phyloP scores from a whole-genome alignment of 73 alveolate genomes.

The Paramecium caudatum region DNA sequence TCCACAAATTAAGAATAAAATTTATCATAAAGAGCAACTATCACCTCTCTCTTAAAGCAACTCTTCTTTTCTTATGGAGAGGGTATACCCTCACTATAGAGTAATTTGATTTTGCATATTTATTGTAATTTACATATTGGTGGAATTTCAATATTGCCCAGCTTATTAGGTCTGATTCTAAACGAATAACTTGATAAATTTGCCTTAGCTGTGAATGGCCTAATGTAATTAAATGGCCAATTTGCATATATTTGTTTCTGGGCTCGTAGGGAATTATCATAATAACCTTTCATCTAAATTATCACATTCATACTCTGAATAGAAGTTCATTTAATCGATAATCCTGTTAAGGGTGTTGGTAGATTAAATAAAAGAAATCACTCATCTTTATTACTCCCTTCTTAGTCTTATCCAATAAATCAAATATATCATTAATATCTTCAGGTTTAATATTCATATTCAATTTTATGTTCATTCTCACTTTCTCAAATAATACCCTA shows the following conservation, averaged over 20 bases:
- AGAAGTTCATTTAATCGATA: constrained; percentile 17
- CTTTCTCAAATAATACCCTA: constrained; percentile 18
- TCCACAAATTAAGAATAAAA: constrained; percentile 42
- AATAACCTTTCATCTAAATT: constrained; percentile 52
- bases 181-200: constrained; percentile 6
- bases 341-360: constrained; percentile 38
- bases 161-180: neutral
- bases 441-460: constrained; percentile 29
- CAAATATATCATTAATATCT: neutral
- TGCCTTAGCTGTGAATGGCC: constrained; percentile 44
- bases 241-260: neutral
- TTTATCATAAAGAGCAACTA: constrained; percentile 60
- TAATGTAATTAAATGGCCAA: constrained; percentile 7
- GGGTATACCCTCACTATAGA: constrained; percentile 2
- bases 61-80: neutral
- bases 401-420: neutral
- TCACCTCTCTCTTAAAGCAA: constrained; percentile 22
- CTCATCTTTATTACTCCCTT: constrained; percentile 28
- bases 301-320: constrained; percentile 25
- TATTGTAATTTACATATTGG: neutral
- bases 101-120: constrained; percentile 5
- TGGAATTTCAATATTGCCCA: neutral
- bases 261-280: constrained; percentile 10
- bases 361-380: constrained; percentile 37
- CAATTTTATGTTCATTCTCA: neutral